Evolutionary conservation across 2,329 filamentous ascomycete species (phyloP).

Genomic region (Pyrenochaeta sp.): DNA sequence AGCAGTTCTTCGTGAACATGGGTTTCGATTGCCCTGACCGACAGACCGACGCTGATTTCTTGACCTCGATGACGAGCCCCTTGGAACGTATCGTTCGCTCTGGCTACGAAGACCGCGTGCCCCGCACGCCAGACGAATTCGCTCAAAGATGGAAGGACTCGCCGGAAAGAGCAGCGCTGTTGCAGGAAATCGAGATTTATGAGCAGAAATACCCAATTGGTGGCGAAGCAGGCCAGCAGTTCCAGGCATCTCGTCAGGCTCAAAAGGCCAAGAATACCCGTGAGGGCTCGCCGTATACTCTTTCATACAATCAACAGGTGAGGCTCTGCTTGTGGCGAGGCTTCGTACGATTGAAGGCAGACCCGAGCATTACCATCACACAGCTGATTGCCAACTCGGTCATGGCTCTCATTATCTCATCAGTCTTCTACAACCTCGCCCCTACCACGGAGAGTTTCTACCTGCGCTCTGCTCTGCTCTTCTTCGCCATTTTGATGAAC

Average conservation of each 20-base stretch:
- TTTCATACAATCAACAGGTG: constrained; percentile 79
- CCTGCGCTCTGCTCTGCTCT: constrained; percentile 78
- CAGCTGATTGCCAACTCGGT: constrained; percentile 74
- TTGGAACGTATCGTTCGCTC: constrained; percentile 55
- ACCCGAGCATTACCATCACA: constrained; percentile 76
- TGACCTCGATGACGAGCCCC: constrained; percentile 73
- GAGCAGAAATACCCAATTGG: constrained; percentile 55
- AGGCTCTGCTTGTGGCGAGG: constrained; percentile 81
- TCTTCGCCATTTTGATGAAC: constrained; percentile 88
- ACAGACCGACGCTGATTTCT: constrained; percentile 77
- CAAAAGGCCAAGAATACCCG: constrained; percentile 61
- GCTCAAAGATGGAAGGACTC: constrained; percentile 63
- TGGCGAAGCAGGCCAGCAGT: constrained; percentile 54
- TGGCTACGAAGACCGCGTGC: constrained; percentile 56
- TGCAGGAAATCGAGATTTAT: constrained; percentile 56
- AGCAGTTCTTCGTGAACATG: constrained; percentile 72
- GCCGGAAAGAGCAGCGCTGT: constrained; percentile 53
- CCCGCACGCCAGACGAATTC: constrained; percentile 59
- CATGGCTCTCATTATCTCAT: constrained; percentile 79
- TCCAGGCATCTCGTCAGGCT: constrained; percentile 54
- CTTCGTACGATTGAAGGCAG: constrained; percentile 76
- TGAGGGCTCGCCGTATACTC: constrained; percentile 78
- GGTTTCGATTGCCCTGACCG: constrained; percentile 76
- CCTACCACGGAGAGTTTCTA: constrained; percentile 76
- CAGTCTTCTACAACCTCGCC: constrained; percentile 80